These are phyloP conservation scores for Fusarium pseudocircinatum DNA, from an alignment of 2,329 filamentous ascomycete species.

Conservation along the genomic window DNA sequence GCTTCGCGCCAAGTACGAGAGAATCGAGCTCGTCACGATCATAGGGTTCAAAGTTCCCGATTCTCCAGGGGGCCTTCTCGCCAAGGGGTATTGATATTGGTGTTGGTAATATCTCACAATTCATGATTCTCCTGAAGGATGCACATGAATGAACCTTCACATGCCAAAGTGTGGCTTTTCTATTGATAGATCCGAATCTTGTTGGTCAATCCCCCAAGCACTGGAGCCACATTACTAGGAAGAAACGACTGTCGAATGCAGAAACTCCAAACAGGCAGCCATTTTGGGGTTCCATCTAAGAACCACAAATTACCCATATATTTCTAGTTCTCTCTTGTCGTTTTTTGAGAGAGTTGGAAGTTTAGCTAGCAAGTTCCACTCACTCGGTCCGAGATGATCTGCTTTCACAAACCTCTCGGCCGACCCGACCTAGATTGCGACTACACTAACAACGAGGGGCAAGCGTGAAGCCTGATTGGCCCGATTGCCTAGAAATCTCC, in stretches of 20 bases:
- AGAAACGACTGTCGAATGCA: conserved; percentile 35
- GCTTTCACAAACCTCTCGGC: conserved; percentile 7
- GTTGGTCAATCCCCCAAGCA: conserved; percentile 1
- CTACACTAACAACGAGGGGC: conserved; percentile 16
- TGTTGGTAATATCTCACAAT: conserved; percentile 4
- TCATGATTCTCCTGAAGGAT: background rate
- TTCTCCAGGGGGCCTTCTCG: background rate
- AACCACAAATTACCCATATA: conserved; percentile 14
- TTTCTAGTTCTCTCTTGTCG: conserved; percentile 22
- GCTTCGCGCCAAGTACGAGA: background rate
- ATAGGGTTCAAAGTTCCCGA: background rate
- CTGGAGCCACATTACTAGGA: conserved; percentile 24
- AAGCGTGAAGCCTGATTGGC: conserved; percentile 1
- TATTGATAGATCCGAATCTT: conserved; percentile 2
- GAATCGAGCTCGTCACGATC: background rate
- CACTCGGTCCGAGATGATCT: conserved; percentile 20
- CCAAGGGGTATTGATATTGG: background rate
- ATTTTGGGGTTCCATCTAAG: conserved; percentile 2
- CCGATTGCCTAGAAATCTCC: conserved; percentile 9
- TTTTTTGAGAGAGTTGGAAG: background rate
- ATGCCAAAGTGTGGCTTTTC: conserved; percentile 28
- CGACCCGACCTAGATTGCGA: background rate
- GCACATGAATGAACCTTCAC: conserved; percentile 26
- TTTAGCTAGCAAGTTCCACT: conserved; percentile 9
- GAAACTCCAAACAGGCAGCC: conserved; percentile 27